These are phyloP conservation scores for Diplogelasinospora grovesii DNA, from an alignment of 495 filamentous ascomycete genomes.

Conservation along the genomic window DNA sequence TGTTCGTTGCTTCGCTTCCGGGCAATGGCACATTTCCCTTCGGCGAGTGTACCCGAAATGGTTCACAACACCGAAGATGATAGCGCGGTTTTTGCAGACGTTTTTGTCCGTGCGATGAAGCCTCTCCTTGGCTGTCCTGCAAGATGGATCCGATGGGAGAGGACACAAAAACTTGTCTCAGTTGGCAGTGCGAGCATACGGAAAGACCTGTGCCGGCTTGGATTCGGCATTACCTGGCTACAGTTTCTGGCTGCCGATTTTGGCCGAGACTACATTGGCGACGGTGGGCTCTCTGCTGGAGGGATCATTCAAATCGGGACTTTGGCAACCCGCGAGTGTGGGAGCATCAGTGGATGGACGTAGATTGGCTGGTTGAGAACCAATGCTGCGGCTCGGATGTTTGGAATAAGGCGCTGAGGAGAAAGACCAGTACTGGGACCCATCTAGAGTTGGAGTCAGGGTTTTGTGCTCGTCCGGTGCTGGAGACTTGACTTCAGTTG, in stretches of 20 bases:
- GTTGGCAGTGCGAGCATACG: slow-evolving; percentile 72
- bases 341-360: slow-evolving; percentile 4
- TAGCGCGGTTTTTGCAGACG: slow-evolving; percentile 76
- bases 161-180: slow-evolving; percentile 85
- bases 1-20: slow-evolving; percentile 23
- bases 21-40: slow-evolving; percentile 29
- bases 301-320: slow-evolving; percentile 4
- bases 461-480: slow-evolving; percentile 77
- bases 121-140: slow-evolving; percentile 46
- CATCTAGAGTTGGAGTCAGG: slow-evolving; percentile 96
- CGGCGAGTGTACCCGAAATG: slow-evolving; percentile 30
- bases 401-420: slow-evolving; percentile 10
- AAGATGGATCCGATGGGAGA: slow-evolving; percentile 42
- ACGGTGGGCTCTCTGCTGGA: slow-evolving; percentile 23
- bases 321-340: slow-evolving; percentile 13
- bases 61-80: slow-evolving; percentile 40
- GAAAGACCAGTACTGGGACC: slow-evolving; percentile 52
- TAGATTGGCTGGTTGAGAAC: slow-evolving; percentile 14
- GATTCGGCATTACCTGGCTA: slow-evolving; percentile 29
- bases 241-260: slow-evolving; percentile 32
- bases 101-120: slow-evolving; percentile 62
- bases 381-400: slow-evolving; percentile 8
- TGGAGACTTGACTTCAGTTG: slow-evolving; percentile 14
- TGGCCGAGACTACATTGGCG: slow-evolving; percentile 28
- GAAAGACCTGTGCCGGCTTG: slow-evolving; percentile 44